Evolutionary conservation across 2,329 filamentous ascomycete genomes (phyloP).

Genomic region (Aaosphaeria arxii): DNA sequence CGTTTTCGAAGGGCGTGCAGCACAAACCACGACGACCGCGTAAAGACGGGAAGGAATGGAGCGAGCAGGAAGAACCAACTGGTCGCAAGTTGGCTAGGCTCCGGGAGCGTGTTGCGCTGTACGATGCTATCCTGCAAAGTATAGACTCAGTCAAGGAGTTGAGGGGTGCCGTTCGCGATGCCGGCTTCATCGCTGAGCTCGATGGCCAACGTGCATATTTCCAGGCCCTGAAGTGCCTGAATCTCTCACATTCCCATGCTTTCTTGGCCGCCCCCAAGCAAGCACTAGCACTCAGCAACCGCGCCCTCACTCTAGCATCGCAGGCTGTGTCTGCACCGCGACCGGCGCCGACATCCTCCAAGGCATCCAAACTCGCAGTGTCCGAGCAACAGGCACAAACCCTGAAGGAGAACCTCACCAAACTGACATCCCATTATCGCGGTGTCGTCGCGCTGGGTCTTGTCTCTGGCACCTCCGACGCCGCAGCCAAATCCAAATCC

Average conservation of each 20-base stretch:
- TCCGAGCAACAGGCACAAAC: constrained; percentile 45
- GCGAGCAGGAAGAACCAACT: constrained; percentile 61
- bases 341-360: constrained; percentile 30
- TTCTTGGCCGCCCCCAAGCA: constrained; percentile 70
- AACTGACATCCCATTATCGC: constrained; percentile 75
- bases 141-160: constrained; percentile 86
- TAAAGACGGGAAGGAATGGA: constrained; percentile 46
- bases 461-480: constrained; percentile 50
- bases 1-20: constrained; percentile 51
- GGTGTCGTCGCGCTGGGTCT: constrained; percentile 81
- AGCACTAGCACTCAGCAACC: constrained; percentile 78
- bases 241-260: constrained; percentile 80
- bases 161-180: constrained; percentile 83
- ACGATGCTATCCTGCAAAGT: constrained; percentile 87
- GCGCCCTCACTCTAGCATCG: constrained; percentile 63
- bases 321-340: constrained; percentile 44
- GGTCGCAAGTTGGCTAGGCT: constrained; percentile 76
- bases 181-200: constrained; percentile 72
- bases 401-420: constrained; percentile 62
- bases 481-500: constrained; percentile 45
- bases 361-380: constrained; percentile 61
- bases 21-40: constrained; percentile 53
- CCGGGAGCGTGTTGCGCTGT: constrained; percentile 83
- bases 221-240: constrained; percentile 80
- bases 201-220: constrained; percentile 80